phyloP scores from a whole-genome alignment of 306 rosid genomes.

The Styphnolobium japonicum region DNA sequence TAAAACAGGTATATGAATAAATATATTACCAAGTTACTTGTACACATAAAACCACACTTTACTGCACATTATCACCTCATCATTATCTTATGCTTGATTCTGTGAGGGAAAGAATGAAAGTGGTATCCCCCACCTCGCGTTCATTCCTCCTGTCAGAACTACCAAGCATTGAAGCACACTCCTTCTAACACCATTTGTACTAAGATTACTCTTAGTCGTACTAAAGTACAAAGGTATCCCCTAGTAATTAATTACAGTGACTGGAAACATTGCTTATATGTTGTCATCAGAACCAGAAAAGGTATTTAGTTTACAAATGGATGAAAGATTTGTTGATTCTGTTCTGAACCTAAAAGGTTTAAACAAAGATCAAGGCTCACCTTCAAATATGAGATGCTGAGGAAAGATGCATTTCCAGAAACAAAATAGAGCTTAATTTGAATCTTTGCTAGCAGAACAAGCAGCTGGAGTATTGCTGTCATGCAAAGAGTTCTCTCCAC shows the following conservation, averaged over 20 bases:
- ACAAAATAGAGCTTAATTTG: conserved; percentile 34
- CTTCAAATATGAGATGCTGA: conserved; percentile 71
- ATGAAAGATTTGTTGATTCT: neutral
- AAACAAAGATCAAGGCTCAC: conserved; percentile 35
- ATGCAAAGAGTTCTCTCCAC: conserved; percentile 26
- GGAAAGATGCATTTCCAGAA: conserved; percentile 52
- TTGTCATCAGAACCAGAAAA: neutral
- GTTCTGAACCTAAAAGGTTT: neutral
- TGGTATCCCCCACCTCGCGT: too few species aligned
- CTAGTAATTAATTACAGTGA: neutral
- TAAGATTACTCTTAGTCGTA: too few species aligned
- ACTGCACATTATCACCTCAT: too few species aligned
- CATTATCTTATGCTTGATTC: neutral
- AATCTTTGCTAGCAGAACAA: conserved; percentile 41
- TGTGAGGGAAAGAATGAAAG: too few species aligned
- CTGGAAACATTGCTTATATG: neutral
- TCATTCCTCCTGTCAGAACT: too few species aligned
- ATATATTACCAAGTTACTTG: too few species aligned
- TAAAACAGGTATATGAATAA: too few species aligned
- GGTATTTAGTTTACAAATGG: neutral
- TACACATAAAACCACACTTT: too few species aligned
- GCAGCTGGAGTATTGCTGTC: conserved; percentile 32
- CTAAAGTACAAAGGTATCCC: too few species aligned
- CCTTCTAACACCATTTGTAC: too few species aligned
- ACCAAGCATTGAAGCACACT: too few species aligned